Evolutionary conservation across 2,329 filamentous ascomycete species (phyloP).

Genomic region (Phaeomoniella chlamydospora): DNA sequence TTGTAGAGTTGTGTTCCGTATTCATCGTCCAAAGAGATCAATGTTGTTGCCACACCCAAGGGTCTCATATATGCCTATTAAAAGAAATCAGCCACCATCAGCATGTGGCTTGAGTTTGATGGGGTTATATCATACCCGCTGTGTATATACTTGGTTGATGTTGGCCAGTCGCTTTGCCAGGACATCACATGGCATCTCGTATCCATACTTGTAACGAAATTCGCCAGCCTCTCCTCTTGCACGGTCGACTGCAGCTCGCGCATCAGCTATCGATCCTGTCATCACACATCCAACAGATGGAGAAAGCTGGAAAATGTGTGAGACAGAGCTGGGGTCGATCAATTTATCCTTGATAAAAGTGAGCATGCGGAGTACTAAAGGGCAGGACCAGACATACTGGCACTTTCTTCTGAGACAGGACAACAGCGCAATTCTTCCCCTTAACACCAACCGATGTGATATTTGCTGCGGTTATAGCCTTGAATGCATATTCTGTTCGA

Average conservation of each 20-base stretch:
- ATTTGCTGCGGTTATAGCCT: slow-evolving; percentile 97
- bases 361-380: slow-evolving; percentile 6
- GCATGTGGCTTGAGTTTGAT: slow-evolving; percentile 3
- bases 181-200: slow-evolving; percentile 98
- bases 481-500: slow-evolving; percentile 92
- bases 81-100: slow-evolving; percentile 1
- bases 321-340: slow-evolving; percentile 92
- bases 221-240: slow-evolving; percentile 93
- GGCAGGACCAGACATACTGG: slow-evolving; percentile 50
- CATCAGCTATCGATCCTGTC: slow-evolving; percentile 96
- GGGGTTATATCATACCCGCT: slow-evolving; percentile 50
- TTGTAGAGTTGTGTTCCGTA: slow-evolving; percentile 93
- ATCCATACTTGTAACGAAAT: slow-evolving; percentile 96
- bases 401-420: slow-evolving; percentile 98
- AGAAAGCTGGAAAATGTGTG: slow-evolving; percentile 94
- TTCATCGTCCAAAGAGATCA: slow-evolving; percentile 89
- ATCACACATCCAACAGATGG: slow-evolving; percentile 95
- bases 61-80: slow-evolving; percentile 88
- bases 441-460: slow-evolving; percentile 95
- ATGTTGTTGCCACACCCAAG: slow-evolving; percentile 84
- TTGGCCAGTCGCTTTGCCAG: slow-evolving; percentile 94
- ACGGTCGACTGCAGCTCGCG: slow-evolving; percentile 79
- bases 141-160: slow-evolving; percentile 98
- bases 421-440: slow-evolving; percentile 93
- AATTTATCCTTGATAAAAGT: slow-evolving; percentile 66